A percentile compares a stretch with the other conserved stretches of the same genome.
Conservation (phyloP, 495 filamentous ascomycete species). For the Aspergillus mulundensis region DNA sequence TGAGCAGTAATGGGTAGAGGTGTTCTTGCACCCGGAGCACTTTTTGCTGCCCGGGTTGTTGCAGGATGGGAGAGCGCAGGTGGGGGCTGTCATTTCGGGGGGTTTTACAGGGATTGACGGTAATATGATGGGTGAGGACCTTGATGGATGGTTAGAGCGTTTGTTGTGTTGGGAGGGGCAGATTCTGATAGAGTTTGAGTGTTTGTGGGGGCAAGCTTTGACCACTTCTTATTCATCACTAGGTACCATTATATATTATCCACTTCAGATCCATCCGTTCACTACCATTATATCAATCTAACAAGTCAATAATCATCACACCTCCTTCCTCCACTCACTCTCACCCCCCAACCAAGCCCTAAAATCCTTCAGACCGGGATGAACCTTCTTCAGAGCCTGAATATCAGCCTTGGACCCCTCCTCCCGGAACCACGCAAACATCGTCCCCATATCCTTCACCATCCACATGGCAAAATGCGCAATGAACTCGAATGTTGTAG, state of each 20-base stretch:
- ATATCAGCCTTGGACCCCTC: slow-evolving; percentile 60
- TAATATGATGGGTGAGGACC: background rate
- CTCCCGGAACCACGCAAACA: slow-evolving; percentile 63
- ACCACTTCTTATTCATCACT: background rate
- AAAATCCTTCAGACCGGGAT: slow-evolving; percentile 55
- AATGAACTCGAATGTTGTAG: slow-evolving; percentile 44
- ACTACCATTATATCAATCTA: background rate
- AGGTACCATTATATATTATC: background rate
- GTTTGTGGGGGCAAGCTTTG: background rate
- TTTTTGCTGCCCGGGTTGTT: background rate
- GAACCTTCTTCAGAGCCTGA: slow-evolving; percentile 29
- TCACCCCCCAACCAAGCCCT: slow-evolving; percentile 56
- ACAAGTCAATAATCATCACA: background rate
- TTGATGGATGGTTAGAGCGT: background rate
- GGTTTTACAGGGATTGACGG: background rate
- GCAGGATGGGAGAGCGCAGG: background rate
- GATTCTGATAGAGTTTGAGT: background rate
- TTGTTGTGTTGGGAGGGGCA: background rate
- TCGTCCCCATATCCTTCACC: slow-evolving; percentile 51
- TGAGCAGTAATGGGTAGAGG: background rate
- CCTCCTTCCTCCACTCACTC: slow-evolving; percentile 35
- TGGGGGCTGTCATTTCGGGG: background rate
- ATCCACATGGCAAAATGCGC: slow-evolving; percentile 37
- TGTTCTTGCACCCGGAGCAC: slow-evolving; percentile 2
- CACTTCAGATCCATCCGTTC: background rate